Evolutionary conservation across 2,329 filamentous ascomycete genomes (phyloP).

Genomic region (Trichoderma oligosporum): DNA sequence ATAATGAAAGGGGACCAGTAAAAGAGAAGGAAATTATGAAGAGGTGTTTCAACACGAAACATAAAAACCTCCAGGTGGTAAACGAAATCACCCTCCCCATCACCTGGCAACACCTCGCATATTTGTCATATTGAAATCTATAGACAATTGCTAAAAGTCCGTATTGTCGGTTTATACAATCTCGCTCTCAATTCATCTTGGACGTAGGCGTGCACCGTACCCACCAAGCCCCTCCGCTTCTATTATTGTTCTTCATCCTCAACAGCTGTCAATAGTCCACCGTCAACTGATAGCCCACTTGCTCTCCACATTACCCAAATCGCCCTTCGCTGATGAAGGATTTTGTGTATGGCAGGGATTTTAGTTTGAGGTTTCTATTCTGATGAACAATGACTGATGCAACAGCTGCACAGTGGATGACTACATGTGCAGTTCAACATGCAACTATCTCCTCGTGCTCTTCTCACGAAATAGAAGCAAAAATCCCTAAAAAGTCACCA

Average conservation of each 20-base stretch:
- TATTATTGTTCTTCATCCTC: not conserved
- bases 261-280: not conserved
- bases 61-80: not conserved
- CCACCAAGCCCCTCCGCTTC: not conserved
- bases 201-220: not conserved
- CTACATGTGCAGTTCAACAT: no score
- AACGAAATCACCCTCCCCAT: not conserved
- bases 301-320: not conserved
- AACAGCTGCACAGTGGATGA: not conserved
- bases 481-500: not conserved
- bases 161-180: not conserved
- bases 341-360: no score
- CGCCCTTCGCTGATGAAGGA: rapidly evolving
- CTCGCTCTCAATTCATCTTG: not conserved
- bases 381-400: not conserved
- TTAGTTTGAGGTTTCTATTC: not conserved
- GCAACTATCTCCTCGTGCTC: not conserved
- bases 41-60: no score
- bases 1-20: no score
- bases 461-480: not conserved
- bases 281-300: not conserved
- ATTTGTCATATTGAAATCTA: not conserved
- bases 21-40: not conserved
- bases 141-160: not conserved
- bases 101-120: not conserved